Base-by-base conservation (phyloP, 2,329 filamentous ascomycete genomes). In the Aotearoamyces nothofagi region DNA sequence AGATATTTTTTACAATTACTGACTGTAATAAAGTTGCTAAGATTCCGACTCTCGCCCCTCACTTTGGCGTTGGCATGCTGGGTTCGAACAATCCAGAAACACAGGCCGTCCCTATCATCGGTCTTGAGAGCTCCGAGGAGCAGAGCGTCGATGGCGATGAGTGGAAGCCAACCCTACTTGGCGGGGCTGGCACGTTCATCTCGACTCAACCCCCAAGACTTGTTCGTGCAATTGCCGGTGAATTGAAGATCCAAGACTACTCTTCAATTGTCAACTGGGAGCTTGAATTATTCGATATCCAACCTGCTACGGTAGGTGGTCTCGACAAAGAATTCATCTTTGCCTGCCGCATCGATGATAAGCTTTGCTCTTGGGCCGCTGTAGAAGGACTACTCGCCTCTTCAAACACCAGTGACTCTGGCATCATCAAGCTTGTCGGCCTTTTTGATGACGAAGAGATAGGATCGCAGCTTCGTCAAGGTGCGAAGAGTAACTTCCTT, bases 361-460 rank as follows among this genome's bases (percentile, higher is more conserved):
- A 94, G 61, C 75, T 98, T 26, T 96, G 90, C 63, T 92, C 81
- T 17, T 96, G 83, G 75, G 73, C 84, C 5, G 87, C 90, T 5
- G 65, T 94, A 29, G 75, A 86, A 52, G 86, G 73, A 3, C 72
- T 98, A 0, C 62, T 94, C 15, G 72, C 77, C 27, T 71, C 76
- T 11, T 59, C 69, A 9, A 56, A 62, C 15, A 40, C 53, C 12
- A 69, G 75, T 14, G 58, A 67, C 4, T 41, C 53, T 14, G 66
- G 74, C n/a, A 68, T 77, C 30, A 73, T 96, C 54, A 92, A 92
- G 56, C 63, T 94, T 31, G 81, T 90, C 19, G 84, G 78, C n/a
- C 75, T 94, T 43, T 96, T 96, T 47, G 90, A 96, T 49, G 80
- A 94, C 45, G 90, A 98, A 54, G 90, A 98, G 54, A 92, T 98